These are phyloP conservation scores for Geranium brycei DNA, from an alignment of 345 rosid genomes.

Conservation along the genomic window DNA sequence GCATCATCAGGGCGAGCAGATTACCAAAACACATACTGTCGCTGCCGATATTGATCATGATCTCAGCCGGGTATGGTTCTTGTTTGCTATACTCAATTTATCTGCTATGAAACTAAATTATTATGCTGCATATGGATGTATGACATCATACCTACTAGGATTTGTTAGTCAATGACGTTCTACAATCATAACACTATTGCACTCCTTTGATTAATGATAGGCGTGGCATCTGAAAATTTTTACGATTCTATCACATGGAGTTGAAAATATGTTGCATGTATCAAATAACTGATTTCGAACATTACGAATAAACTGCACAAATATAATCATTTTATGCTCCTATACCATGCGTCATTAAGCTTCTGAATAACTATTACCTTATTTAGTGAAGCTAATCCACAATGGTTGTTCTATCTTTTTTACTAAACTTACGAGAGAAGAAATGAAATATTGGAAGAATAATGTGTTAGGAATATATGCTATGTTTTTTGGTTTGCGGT, in stretches of 20 bases:
- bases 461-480: background rate
- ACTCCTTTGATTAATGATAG: background rate
- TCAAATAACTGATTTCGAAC: background rate
- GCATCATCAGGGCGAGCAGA: slow-evolving; percentile 89
- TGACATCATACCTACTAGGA: background rate
- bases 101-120: background rate
- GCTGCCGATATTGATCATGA: slow-evolving; percentile 78
- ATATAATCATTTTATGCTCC: background rate
- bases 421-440: background rate
- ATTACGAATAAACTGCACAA: background rate
- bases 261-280: background rate
- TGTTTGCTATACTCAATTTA: background rate
- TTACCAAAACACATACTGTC: slow-evolving; percentile 50
- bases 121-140: background rate
- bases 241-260: background rate
- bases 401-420: too few relatives aligned
- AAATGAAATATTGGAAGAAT: background rate
- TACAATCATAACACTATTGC: background rate
- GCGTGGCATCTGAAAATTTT: background rate
- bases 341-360: background rate
- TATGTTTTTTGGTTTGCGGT: background rate
- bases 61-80: slow-evolving; percentile 68
- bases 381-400: background rate
- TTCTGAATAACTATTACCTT: background rate
- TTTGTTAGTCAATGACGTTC: background rate